Evolutionary conservation across 768 basidiomycete genomes (phyloP).

Genomic region (Collybiopsis confluens): DNA sequence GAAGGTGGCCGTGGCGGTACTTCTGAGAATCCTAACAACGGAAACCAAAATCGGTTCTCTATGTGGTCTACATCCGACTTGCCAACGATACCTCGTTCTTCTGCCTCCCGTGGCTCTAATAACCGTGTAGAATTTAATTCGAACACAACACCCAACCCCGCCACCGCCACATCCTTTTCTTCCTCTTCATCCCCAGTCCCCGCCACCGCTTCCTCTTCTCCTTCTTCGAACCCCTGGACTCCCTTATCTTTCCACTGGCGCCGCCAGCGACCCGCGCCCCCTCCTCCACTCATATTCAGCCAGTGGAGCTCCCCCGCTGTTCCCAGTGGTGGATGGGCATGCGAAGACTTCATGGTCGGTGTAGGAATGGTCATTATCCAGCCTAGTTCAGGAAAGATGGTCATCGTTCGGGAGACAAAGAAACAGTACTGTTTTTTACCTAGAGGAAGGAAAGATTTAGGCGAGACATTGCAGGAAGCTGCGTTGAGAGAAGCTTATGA

Average conservation of each 20-base stretch:
- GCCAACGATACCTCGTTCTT: too few relatives aligned
- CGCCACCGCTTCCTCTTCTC: too few relatives aligned
- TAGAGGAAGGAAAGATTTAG: constrained; percentile 61
- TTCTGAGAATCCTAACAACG: too few relatives aligned
- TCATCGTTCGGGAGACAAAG: constrained; percentile 38
- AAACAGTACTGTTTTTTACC: constrained; percentile 54
- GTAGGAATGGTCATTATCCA: constrained; percentile 64
- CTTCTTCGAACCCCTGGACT: too few relatives aligned
- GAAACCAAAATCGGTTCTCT: too few relatives aligned
- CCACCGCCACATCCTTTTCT: too few relatives aligned
- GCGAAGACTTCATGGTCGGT: constrained; percentile 51
- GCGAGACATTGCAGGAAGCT: constrained; percentile 55
- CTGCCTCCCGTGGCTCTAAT: too few relatives aligned
- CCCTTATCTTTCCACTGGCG: neutral
- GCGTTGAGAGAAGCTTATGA: constrained; percentile 65
- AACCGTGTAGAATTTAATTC: too few relatives aligned
- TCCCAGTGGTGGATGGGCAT: constrained; percentile 41
- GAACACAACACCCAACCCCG: too few relatives aligned
- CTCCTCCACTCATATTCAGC: neutral
- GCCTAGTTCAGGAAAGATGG: constrained; percentile 48
- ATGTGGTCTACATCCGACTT: too few relatives aligned
- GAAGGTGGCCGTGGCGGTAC: too few relatives aligned
- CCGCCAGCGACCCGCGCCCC: neutral
- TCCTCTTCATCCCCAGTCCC: too few relatives aligned
- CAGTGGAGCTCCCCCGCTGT: constrained; percentile 37